Conservation (phyloP, 805 yeast genomes). For the Barnettozyma vustinii region DNA sequence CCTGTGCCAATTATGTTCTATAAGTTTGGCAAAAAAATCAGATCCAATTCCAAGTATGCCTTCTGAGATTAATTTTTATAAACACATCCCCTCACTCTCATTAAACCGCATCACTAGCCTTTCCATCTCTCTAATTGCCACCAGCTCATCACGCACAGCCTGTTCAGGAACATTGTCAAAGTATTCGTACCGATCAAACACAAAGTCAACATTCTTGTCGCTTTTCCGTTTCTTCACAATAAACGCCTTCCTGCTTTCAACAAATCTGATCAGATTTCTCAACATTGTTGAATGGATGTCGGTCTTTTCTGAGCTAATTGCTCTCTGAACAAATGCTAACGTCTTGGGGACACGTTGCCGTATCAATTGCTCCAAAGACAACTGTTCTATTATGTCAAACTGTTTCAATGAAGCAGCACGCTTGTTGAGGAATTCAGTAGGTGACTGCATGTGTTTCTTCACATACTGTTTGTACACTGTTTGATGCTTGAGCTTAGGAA, state of each 20-base stretch:
- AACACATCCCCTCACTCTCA: constrained; percentile 8
- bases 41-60: constrained; percentile 57
- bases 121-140: constrained; percentile 7
- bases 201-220: background rate
- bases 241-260: constrained; percentile 2
- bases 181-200: background rate
- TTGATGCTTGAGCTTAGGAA: constrained; percentile 7
- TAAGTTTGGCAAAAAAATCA: constrained; percentile 50
- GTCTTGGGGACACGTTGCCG: constrained; percentile 3
- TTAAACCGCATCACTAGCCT: constrained; percentile 7
- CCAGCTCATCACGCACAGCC: constrained; percentile 1
- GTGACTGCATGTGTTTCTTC: background rate
- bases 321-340: constrained; percentile 2
- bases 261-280: constrained; percentile 3
- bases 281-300: constrained; percentile 6
- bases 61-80: constrained; percentile 11
- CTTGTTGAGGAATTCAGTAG: background rate
- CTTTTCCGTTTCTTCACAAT: background rate
- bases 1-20: constrained; percentile 68
- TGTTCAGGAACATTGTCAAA: background rate
- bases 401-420: background rate
- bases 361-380: background rate
- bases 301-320: background rate
- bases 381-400: background rate
- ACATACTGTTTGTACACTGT: constrained; percentile 3